Base-by-base conservation (phyloP, 768 basidiomycete species). In the Trametes punicea region DNA sequence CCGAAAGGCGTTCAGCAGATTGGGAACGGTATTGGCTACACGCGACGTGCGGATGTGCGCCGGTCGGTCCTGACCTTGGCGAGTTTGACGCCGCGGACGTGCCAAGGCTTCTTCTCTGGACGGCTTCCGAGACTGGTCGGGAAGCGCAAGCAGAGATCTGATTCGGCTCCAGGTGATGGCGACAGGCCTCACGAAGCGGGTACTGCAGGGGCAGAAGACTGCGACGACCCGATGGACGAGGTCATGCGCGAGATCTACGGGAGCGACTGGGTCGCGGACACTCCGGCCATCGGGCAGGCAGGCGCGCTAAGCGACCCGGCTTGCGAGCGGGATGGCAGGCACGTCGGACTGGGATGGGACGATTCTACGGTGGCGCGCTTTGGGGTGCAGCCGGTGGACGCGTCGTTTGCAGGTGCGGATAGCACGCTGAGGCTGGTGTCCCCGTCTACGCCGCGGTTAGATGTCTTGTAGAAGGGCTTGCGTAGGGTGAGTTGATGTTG, bases 1-100 rank as follows among this genome's bases (percentile, higher is more conserved):
- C 82, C 82, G 0, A 38, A 54, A 13, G 70, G 69, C 8, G 27
- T 71, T 21, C 51, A 66, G 52, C 69, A 69, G 52, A 71, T 69
- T 29, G 70, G 70, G 7, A 47, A 63, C 27, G 70, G 83, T 5
- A 69, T 69, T 38, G 67, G 67, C 3, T 69, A 66, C 46, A 69
- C 64, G 15, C 55, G 56, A 2, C 60, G 63, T 1, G 30, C 52
- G 8, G 55, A 60, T 13, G 34, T 38, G 9, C 58, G 53, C 9
- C 58, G 53, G 6, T 55, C 57, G n/a, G 53, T 52, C n/a, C 38
- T 58, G 31, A 55, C 56, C 39, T 49, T 57, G 27, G 46, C 53
- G 15, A 61, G 51, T 29, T 49, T 65, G 13, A 61, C 61, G 10
- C 63, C 63, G 26, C 51, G 63, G 33, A 57, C 63, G 16, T 64